phyloP scores from a whole-genome alignment of 169 alveolate species.

The Eimeria acervulina region DNA sequence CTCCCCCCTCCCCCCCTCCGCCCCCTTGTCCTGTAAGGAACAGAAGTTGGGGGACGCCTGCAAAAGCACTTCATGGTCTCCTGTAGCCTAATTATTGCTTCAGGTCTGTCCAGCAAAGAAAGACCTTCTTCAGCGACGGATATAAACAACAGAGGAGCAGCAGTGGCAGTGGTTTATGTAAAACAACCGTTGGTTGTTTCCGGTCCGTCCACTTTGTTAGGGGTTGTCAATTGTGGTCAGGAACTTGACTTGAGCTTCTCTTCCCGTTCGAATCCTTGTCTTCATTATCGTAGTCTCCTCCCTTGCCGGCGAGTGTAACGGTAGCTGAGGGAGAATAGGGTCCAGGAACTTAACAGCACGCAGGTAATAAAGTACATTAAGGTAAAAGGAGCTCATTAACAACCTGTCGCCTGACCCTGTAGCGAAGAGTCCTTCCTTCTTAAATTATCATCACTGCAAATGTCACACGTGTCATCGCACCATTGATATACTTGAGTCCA shows the following conservation, averaged over 20 bases:
- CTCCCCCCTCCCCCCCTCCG: too few species aligned
- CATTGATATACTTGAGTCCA: not conserved
- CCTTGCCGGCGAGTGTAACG: not conserved
- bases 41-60: not conserved
- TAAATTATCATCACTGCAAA: not conserved
- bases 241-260: not conserved
- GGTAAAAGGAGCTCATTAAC: not conserved
- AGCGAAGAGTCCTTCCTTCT: not conserved
- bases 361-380: slow-evolving; percentile 2
- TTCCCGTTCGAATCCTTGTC: not conserved
- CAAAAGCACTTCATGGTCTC: not conserved
- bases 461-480: slow-evolving; percentile 1
- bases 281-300: not conserved
- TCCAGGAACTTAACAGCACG: not conserved
- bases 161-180: not conserved
- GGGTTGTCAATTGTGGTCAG: slow-evolving; percentile 8
- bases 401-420: not conserved
- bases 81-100: slow-evolving; percentile 3
- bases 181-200: not conserved
- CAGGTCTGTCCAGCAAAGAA: slow-evolving; percentile 40
- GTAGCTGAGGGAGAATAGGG: slow-evolving; percentile 6
- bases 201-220: not conserved
- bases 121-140: slow-evolving; percentile 9
- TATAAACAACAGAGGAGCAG: not conserved
- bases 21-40: not conserved